Evolutionary conservation across 176 grass and related monocot genomes (phyloP), one percentile per base, ranked within the genome.

Genomic region (Areca catechu): DNA sequence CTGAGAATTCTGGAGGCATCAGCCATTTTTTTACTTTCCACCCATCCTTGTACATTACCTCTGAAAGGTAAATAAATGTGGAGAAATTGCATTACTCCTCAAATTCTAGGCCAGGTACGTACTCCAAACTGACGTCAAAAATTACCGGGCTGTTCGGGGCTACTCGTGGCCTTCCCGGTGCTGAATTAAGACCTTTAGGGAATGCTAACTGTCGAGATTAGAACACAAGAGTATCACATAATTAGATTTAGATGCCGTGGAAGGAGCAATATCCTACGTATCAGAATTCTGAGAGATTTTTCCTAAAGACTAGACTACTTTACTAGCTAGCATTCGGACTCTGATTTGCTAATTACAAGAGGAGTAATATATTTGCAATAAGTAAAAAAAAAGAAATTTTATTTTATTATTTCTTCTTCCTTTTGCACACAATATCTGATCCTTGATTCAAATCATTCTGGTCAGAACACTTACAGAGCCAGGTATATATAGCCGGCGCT

Each of bases 151-250:
- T 97, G 63, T 73, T 97, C 5, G 86, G 83, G 30, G 83, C 80
- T 67, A 97, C 92, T 82, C 86, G 74, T 74, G 92, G 80, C 70
- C 86, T 82, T 20, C 92, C 92, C 5, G 92, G 86, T 23, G 92
- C 92, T 69, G 92, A 97, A 57, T 59, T 91, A 19, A 97, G 76
- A 0, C 92, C 92, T 76, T 97, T 91, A 1, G 82, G 79, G 58
- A 97, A 97, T 25, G 93, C 87, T 58, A 97, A 16, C 93, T 97
- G 80, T 30, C 69, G 9, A 67, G 12, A 67, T 43, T 43, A 43
- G 34, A 67, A 30, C 67, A 69, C 16, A 76, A 19, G 7, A 25
- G 20, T 25, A 57, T 60, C 22, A 21, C 2, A 14, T 57, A 55
- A 16, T 52, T 22, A 69, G 49, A 20, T 60, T 15, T 15, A 48